Conservation (phyloP, 1,284 basidiomycete genomes). For the Apiotrichum sp. region DNA sequence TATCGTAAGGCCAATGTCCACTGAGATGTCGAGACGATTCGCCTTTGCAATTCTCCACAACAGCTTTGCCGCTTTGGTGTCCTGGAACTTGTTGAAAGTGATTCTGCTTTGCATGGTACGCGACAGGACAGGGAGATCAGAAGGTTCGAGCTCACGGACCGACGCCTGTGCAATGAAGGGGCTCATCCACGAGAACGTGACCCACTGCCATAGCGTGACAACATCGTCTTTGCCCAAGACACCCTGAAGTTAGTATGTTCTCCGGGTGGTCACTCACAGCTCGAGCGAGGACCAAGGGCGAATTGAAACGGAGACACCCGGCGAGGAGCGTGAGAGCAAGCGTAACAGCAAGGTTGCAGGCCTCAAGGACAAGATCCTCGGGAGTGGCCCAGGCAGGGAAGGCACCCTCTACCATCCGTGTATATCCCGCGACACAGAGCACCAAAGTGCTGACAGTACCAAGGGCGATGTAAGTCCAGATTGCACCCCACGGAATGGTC, state of each 20-base stretch:
- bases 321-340: slow-evolving; percentile 23
- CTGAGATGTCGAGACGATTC: slow-evolving; percentile 64
- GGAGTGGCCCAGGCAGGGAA: slow-evolving; percentile 32
- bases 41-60: slow-evolving; percentile 59
- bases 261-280: slow-evolving; percentile 20
- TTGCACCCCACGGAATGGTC: slow-evolving; percentile 35
- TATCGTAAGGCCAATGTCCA: slow-evolving; percentile 63
- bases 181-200: slow-evolving; percentile 67
- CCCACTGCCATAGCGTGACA: slow-evolving; percentile 70
- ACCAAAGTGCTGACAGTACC: slow-evolving; percentile 22
- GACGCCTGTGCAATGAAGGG: slow-evolving; percentile 60
- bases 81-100: slow-evolving; percentile 56
- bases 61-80: slow-evolving; percentile 47
- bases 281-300: slow-evolving; percentile 27
- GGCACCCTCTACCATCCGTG: slow-evolving; percentile 17
- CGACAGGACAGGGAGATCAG: slow-evolving; percentile 66
- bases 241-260: neutral
- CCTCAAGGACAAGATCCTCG: slow-evolving; percentile 23
- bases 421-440: slow-evolving; percentile 26
- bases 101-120: slow-evolving; percentile 62
- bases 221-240: slow-evolving; percentile 54
- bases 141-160: slow-evolving; percentile 58
- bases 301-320: slow-evolving; percentile 29
- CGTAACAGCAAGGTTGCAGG: slow-evolving; percentile 18
- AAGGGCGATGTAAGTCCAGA: slow-evolving; percentile 28